Evolutionary conservation across 371 early-diverging fungal genomes (phyloP), one percentile per base, ranked within the genome.

Genomic region (Gilbertella persicaria): DNA sequence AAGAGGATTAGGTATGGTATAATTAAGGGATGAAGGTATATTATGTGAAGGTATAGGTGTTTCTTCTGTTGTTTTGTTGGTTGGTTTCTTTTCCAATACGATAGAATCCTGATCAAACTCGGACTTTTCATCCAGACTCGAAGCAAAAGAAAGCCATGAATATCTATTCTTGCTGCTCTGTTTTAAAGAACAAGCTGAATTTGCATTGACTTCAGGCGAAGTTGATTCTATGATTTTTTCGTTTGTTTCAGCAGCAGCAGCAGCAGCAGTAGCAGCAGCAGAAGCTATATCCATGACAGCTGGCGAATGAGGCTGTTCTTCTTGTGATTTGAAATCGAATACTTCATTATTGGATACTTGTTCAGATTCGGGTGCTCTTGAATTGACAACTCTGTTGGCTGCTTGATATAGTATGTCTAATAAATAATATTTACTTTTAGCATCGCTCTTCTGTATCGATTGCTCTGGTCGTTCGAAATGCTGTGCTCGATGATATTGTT

Each of bases 301-400:
- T 6, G 25, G 26, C 5, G 19, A 45, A 29, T 3, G n/a, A 5
- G 39, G n/a, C 24, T 49, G 28, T 19, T 19, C 13, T 12, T 14
- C 5, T 14, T 46, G 30, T 33, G 2, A 12, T 8, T 19, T 14
- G 2, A 51, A 36, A 39, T 58, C 49, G 50, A 53, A 53, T 7
- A 36, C 26, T 2, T 66, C 62, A 39, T 23, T 40, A n/a, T 33
- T 25, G 2, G 47, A 12, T 28, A 55, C 25, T 26, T 45, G 45
- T 24, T 54, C 56, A 33, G 56, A 51, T 45, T 74, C 75, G 4
- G 67, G 50, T 16, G 50, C 71, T 19, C 75, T 58, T 12, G 69
- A 40, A 40, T 66, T 55, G 13, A 76, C 67, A 0, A 76, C 77
- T 47, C 71, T 66, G 10, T 39, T 45, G n/a, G 67, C 77, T 21